A percentile compares a stretch with the other conserved stretches of the same genome.
Conservation (phyloP, 371 early-diverging fungal species). For the Mucor racemosus region DNA sequence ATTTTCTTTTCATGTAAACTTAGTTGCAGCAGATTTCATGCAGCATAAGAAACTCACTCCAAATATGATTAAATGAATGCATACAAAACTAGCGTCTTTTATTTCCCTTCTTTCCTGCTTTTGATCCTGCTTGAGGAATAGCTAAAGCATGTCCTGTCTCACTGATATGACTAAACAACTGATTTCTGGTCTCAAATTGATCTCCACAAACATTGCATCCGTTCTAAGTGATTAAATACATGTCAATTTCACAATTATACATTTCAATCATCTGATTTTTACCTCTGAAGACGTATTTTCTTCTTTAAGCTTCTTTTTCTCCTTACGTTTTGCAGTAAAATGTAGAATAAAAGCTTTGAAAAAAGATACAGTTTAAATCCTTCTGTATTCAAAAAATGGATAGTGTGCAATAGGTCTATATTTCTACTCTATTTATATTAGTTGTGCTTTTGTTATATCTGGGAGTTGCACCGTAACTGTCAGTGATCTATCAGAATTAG, state of each 20-base stretch:
- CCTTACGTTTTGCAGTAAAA: conserved; percentile 52
- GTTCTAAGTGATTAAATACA: conserved; percentile 10
- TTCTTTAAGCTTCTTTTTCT: conserved; percentile 57
- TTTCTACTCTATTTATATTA: too few species aligned
- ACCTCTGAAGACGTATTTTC: conserved; percentile 34
- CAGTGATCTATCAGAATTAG: too few species aligned
- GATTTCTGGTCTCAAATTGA: conserved; percentile 66
- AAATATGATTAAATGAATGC: too few species aligned
- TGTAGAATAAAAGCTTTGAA: too few species aligned
- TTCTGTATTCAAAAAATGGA: too few species aligned
- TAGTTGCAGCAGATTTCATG: too few species aligned
- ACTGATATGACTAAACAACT: conserved; percentile 78
- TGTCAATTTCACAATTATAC: neutral
- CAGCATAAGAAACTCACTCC: too few species aligned
- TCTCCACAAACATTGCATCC: conserved; percentile 72
- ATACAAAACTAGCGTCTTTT: conserved; percentile 19
- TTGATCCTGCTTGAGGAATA: conserved; percentile 1
- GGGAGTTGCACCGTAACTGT: too few species aligned
- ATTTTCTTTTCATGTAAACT: too few species aligned
- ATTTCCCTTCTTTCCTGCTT: conserved; percentile 12
- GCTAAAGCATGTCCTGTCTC: conserved; percentile 76
- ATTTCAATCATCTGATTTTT: neutral
- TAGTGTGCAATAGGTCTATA: too few species aligned
- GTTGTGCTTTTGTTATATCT: too few species aligned
- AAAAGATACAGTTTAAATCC: too few species aligned